A percentile compares a stretch with the other conserved stretches of the same genome.
Conservation (phyloP, 306 rosid species). For the Urtica urens region DNA sequence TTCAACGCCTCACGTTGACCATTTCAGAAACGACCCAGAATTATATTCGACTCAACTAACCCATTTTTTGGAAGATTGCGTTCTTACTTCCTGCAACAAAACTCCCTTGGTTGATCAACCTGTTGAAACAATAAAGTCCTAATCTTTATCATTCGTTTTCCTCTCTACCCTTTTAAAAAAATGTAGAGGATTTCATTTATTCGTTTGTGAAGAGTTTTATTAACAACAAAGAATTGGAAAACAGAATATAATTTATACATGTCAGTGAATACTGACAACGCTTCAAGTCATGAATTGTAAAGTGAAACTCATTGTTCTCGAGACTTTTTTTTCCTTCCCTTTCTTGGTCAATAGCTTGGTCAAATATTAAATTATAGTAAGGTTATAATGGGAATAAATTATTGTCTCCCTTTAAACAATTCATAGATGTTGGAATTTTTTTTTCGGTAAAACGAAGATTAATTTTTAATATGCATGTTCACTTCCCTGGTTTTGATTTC, state of each 20-base stretch:
- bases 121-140: neutral
- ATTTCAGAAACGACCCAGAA: conserved; percentile 80
- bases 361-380: too few relatives aligned
- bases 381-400: too few relatives aligned
- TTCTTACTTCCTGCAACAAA: conserved; percentile 39
- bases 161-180: conserved; percentile 2
- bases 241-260: neutral
- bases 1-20: conserved; percentile 95
- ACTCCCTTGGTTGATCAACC: conserved; percentile 6
- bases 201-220: conserved; percentile 16
- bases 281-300: too few relatives aligned
- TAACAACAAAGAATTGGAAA: neutral
- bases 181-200: conserved; percentile 9
- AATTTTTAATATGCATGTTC: too few relatives aligned
- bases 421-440: too few relatives aligned
- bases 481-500: too few relatives aligned
- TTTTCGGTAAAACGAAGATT: too few relatives aligned
- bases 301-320: too few relatives aligned
- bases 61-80: conserved; percentile 69
- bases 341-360: too few relatives aligned
- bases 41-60: conserved; percentile 71
- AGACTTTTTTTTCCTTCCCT: too few relatives aligned
- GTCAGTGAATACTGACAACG: neutral
- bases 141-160: conserved; percentile 11
- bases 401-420: too few relatives aligned